Percentiles rank a stretch among this genome's conserved stretches.
Conservation (phyloP, 129 eudicot species). For the Arctium minus region DNA sequence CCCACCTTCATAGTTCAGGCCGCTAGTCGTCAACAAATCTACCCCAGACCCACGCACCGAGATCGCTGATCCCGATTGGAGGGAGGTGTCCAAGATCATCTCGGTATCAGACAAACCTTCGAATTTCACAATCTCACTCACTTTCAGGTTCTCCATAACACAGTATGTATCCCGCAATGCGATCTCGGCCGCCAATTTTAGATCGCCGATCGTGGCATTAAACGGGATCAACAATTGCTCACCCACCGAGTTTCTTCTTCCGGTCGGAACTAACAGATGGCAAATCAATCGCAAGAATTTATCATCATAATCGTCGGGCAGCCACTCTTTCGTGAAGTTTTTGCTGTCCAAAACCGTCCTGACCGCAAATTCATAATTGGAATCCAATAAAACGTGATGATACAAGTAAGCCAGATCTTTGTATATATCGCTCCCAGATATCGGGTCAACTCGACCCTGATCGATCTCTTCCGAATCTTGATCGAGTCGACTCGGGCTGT, state of each 20-base stretch:
- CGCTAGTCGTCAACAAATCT: constrained; percentile 36
- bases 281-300: constrained; percentile 56
- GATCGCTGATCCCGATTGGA: constrained; percentile 72
- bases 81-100: constrained; percentile 59
- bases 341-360: constrained; percentile 53
- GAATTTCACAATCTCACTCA: constrained; percentile 43
- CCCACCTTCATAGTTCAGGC: constrained; percentile 65
- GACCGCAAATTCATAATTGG: constrained; percentile 41
- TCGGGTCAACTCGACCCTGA: not conserved
- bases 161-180: constrained; percentile 77
- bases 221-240: constrained; percentile 63
- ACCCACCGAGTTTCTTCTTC: constrained; percentile 19
- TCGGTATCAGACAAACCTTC: constrained; percentile 55
- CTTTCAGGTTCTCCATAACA: constrained; percentile 46
- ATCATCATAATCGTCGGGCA: constrained; percentile 53
- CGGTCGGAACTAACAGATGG: constrained; percentile 17
- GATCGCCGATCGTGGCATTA: constrained; percentile 57
- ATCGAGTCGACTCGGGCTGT: not conserved
- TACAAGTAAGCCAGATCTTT: constrained; percentile 45
- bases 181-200: constrained; percentile 41
- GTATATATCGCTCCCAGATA: constrained; percentile 40
- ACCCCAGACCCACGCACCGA: constrained; percentile 47
- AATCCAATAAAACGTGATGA: constrained; percentile 36
- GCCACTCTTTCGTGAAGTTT: constrained; percentile 75
- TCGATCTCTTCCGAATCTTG: constrained; percentile 4